Conservation (phyloP, 805 yeast genomes). For the Cyberlindnera nakhonratchasimensis region DNA sequence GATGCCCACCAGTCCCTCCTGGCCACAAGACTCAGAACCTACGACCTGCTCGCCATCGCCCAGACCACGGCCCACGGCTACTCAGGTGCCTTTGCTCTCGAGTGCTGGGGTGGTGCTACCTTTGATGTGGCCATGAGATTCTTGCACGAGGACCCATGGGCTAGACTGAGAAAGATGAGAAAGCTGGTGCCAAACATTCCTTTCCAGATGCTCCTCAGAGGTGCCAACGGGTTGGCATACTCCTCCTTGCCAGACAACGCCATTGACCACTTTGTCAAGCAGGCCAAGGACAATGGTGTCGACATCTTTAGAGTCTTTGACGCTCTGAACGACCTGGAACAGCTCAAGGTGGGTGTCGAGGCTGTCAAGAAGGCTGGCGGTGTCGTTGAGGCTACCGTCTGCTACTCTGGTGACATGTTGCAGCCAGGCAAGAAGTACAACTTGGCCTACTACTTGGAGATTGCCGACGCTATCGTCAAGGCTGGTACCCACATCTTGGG, state of each 20-base stretch:
- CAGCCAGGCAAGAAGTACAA: conserved; percentile 94
- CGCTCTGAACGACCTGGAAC: conserved; percentile 95
- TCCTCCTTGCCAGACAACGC: conserved; percentile 98
- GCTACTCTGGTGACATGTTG: conserved; percentile 99
- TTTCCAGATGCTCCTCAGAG: conserved; percentile 98
- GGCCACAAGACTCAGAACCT: conserved; percentile 96
- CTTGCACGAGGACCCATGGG: conserved; percentile 99
- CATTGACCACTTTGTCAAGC: conserved; percentile 91
- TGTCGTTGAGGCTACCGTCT: conserved; percentile 96
- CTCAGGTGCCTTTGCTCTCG: conserved; percentile 88
- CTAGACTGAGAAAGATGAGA: conserved; percentile 82
- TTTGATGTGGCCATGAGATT: conserved; percentile 98
- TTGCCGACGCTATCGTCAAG: conserved; percentile 77
- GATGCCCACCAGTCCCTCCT: conserved; percentile 98
- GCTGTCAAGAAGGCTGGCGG: conserved; percentile 99
- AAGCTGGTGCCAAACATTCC: conserved; percentile 95
- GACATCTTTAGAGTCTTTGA: conserved; percentile 98
- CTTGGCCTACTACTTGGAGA: conserved; percentile 78
- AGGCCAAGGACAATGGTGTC: conserved; percentile 94
- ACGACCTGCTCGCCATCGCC: conserved; percentile 88
- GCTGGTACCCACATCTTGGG: conserved; percentile 98
- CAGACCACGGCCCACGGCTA: conserved; percentile 90
- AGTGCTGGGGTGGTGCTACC: conserved; percentile 99
- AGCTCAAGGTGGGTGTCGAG: conserved; percentile 93
- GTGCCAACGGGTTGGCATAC: conserved; percentile 99